Base-by-base conservation (phyloP, 495 filamentous ascomycete species). In the Halenospora varia region DNA sequence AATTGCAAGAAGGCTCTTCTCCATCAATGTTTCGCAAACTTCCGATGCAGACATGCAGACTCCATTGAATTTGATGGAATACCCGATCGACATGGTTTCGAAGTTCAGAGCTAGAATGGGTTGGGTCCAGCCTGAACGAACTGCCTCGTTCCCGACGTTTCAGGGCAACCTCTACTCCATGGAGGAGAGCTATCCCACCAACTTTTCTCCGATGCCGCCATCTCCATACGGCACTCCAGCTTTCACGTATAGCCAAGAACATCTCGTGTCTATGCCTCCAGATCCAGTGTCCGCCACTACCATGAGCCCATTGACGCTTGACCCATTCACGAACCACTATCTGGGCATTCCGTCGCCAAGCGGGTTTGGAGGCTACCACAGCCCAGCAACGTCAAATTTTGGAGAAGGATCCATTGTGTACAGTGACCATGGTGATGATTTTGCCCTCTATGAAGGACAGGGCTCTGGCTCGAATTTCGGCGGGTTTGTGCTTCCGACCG, bases 91-190 rank as follows among this genome's bases (percentile, higher is more conserved):
- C 49, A 82, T 82, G 47, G 79, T 84, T 48, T 67, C 73, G 42
- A 77, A 83, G 48, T 86, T 86, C 65, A 81, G 82, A 60, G 69
- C 67, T 22, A 75, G 82, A 49, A 82, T 85, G 82, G 83, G 81
- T 41, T 87, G 82, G 82, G 59, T 73, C 29, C 74, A 81, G 44
- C 79, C 79, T 26, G 68, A 66, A 52, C 69, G 77, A 44, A 81
- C 80, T 15, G 75, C 71, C 3, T 80, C 79, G 40, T 82, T 81
- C 69, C 78, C 75, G 17, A 77, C 75, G 54, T 83, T 79, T 62
- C 59, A 71, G 25, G 66, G 71, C 20, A 75, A 73, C 54, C 72
- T 75, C 58, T 77, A 70, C 62, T 48, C 25, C 10, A 52, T 66
- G 56, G 51, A 53, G 20, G 60, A 66, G 18, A 60, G n/a, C 18